These are phyloP conservation scores for Cystobasidium sp. DNA, from an alignment of 1,284 basidiomycete genomes.

Conservation along the genomic window DNA sequence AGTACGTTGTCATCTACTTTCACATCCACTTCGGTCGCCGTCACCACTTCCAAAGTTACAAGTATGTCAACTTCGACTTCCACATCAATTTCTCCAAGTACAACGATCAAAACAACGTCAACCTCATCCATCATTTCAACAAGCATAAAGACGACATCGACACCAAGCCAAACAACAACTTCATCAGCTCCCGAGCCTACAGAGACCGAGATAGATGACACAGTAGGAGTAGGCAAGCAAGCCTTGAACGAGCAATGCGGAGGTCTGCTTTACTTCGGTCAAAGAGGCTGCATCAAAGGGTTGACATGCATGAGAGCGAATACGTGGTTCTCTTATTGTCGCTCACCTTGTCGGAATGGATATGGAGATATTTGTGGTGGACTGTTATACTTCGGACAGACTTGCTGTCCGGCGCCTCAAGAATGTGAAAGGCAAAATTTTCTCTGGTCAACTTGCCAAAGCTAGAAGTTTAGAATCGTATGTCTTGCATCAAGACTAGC, in stretches of 20 bases:
- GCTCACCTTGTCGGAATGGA: background rate
- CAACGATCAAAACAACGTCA: background rate
- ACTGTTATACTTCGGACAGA: background rate
- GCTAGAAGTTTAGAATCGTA: too few relatives aligned
- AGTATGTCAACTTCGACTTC: background rate
- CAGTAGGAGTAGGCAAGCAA: conserved; percentile 6
- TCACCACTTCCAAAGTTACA: background rate
- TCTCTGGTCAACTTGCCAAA: background rate
- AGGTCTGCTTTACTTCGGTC: background rate
- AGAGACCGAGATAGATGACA: conserved; percentile 4
- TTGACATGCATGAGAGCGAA: conserved; percentile 9
- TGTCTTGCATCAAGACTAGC: too few relatives aligned
- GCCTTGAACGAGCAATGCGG: conserved; percentile 1
- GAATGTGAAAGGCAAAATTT: background rate
- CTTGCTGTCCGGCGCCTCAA: background rate
- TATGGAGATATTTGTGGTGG: background rate
- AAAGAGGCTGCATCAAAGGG: conserved; percentile 8
- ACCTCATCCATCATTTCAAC: background rate
- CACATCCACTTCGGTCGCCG: too few relatives aligned
- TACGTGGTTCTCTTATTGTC: background rate
- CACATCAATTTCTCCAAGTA: background rate
- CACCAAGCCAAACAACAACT: background rate
- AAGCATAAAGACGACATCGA: background rate
- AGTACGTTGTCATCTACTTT: too few relatives aligned
- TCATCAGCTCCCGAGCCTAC: background rate